Base-by-base conservation (phyloP, 208 protist genomes). In the Leishmania arabica region DNA sequence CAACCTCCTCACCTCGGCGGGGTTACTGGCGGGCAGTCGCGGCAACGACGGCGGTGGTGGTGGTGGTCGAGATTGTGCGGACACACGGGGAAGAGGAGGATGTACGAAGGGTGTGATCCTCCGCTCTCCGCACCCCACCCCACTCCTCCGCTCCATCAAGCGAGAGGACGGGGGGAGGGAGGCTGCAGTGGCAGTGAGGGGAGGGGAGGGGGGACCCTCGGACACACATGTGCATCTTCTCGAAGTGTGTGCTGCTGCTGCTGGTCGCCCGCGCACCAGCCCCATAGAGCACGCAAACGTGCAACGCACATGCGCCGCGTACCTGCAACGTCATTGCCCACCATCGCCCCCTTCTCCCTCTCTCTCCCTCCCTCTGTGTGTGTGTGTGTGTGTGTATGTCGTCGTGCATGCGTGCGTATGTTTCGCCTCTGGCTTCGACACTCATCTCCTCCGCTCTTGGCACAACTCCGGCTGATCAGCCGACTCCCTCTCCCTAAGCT, bases 361-460 rank as follows among this genome's bases (percentile, higher is more conserved):
- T n/a, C n/a, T 37, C n/a, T 17, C 2, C 37, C 60, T 65, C 7
- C 34, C 37, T 42, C 1, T 42, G 40, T 42, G 42, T 45, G 40
- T 42, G 40, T 42, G 40, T 42, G 40, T 42, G 40, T 42, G 40
- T 42, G 40, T 42, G 40, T 65, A n/a, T 34, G 60, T 65, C 62
- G 62, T 31, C 62, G 11, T 31, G 37, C 21, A 47, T 47, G 37
- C 40, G 17, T 47, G 65, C 21, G 62, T 19, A 9, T 40, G 24
- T 47, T 8, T 47, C 0, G 0, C 13, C 0, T 45, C 0, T 31
- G 5, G 17, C 9, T 1, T 11, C 9, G 31, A 0, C 37, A 2
- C 0, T 47, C 24, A 24, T 17, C 65, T 19, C 40, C 37, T 72
- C 17, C 66, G 8, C 66, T 51, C 42, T 51, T 45, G 17, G 0